These are phyloP conservation scores for Backusella parvicylindrica DNA, from an alignment of 192 early-diverging fungal species.

Conservation along the genomic window DNA sequence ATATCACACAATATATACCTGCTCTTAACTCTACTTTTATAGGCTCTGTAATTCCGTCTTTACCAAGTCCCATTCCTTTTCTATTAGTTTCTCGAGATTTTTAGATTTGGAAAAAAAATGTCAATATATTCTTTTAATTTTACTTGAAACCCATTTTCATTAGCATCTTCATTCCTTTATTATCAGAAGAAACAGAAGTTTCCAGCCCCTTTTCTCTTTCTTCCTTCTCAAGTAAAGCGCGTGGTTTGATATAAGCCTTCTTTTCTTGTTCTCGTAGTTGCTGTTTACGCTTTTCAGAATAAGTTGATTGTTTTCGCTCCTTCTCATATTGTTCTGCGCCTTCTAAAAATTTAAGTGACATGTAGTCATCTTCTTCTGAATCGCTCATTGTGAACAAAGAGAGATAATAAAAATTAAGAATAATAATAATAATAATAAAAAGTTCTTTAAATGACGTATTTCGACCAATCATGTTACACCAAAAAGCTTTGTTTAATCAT, in stretches of 20 bases:
- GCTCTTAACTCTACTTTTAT: constrained; percentile 26
- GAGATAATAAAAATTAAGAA: neutral
- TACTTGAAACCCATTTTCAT: constrained; percentile 61
- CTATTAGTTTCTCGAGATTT: constrained; percentile 23
- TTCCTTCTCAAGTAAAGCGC: constrained; percentile 40
- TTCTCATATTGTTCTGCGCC: constrained; percentile 24
- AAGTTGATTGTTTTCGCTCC: constrained; percentile 26
- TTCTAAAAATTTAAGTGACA: constrained; percentile 44
- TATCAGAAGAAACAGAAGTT: constrained; percentile 41
- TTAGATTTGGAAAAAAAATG: neutral
- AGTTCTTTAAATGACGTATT: neutral
- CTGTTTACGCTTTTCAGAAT: constrained; percentile 37
- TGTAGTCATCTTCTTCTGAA: constrained; percentile 51
- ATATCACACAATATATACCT: too few relatives aligned
- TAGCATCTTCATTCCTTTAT: constrained; percentile 55
- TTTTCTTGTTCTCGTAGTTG: constrained; percentile 38
- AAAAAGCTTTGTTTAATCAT: neutral
- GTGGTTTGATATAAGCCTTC: constrained; percentile 41
- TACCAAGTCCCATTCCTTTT: constrained; percentile 41
- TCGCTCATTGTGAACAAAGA: constrained; percentile 3
- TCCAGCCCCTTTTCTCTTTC: constrained; percentile 46
- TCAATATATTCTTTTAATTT: neutral
- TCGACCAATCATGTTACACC: neutral
- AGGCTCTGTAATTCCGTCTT: constrained; percentile 27
- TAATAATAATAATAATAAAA: neutral